A percentile compares a stretch with the other conserved stretches of the same genome.
phyloP scores from a whole-genome alignment of 371 early-diverging fungal species.

The Rhizomucor miehei region DNA sequence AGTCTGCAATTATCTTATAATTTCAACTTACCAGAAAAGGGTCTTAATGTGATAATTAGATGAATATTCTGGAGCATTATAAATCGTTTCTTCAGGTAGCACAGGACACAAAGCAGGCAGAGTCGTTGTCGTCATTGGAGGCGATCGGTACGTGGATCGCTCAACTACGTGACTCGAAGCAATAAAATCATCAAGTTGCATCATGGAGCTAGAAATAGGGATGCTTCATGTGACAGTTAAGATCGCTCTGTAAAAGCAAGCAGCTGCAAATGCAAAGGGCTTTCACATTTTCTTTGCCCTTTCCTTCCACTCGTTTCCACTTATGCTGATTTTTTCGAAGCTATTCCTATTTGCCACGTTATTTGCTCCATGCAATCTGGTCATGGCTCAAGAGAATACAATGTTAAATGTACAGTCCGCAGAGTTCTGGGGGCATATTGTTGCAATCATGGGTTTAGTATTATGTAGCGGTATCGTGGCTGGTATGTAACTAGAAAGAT shows the following conservation, averaged over 20 bases:
- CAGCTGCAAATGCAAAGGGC: neutral
- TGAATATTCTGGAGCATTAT: constrained; percentile 67
- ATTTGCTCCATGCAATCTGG: neutral
- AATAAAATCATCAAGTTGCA: too few relatives aligned
- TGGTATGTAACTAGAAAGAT: constrained; percentile 41
- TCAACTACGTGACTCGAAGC: constrained; percentile 9
- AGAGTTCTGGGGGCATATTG: constrained; percentile 40
- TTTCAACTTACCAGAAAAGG: neutral
- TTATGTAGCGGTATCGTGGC: constrained; percentile 79
- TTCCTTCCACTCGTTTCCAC: constrained; percentile 3
- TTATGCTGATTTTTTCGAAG: neutral
- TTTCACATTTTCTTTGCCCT: constrained; percentile 4
- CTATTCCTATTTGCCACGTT: too few relatives aligned
- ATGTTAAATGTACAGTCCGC: constrained; percentile 4
- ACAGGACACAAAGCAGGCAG: constrained; percentile 1
- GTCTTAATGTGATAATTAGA: constrained; percentile 28
- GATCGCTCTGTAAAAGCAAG: constrained; percentile 3
- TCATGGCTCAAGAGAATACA: neutral
- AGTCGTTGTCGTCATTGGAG: constrained; percentile 11
- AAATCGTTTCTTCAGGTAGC: constrained; percentile 49
- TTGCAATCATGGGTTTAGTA: constrained; percentile 54
- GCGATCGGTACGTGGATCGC: constrained; percentile 14
- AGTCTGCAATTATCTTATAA: neutral
- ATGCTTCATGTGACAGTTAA: constrained; percentile 5
- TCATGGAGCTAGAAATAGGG: neutral